Evolutionary conservation across 805 yeast genomes (phyloP), one percentile per base, ranked within the genome.

Genomic region (Candida insectalens): DNA sequence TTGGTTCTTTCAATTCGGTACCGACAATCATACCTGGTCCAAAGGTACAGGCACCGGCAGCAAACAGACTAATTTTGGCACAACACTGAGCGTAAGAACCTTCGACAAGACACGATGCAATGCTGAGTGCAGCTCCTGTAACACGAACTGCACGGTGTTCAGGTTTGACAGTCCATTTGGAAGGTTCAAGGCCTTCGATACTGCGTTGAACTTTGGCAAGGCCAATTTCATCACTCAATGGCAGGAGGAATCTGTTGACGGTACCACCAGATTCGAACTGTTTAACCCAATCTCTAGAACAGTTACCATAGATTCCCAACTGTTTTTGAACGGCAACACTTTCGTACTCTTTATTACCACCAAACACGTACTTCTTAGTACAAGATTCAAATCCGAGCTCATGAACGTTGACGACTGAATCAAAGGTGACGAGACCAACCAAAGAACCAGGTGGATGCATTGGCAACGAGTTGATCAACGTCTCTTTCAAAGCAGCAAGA

Each of bases 21-120:
- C 89, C 84, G 19, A 92, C 99, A 45, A 92, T 85, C 55, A 83
- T 65, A 47, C 99, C 99, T 9, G 99, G 97, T 30, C 81, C 82
- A 52, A 82, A 77, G 30, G 98, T 92, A 55, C 96, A 79, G 32
- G 96, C 94, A 42, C 98, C 99, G 35, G 89, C 94, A 27, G 95
- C 77, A 51, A 92, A 92, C 39, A 92, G 66, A 66, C 85, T 77
- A 46, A 92, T 69, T 55, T 96, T 77, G 12, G 94, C 87, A 33
- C 96, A 95, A 46, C 77, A 74, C 37, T 83, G 87, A 34, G 87
- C 77, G 62, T 75, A 84, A 19, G 92, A 69, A 25, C 83, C 78
- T 53, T 88, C 95, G 43, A 87, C 69, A 36, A 92, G 55, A 46
- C 82, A 71, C 19, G 87, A 68, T 7, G 96, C 95, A 44, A 92